Conservation (phyloP, 352 stramenopile genomes). For the Thraustotheca clavata region DNA sequence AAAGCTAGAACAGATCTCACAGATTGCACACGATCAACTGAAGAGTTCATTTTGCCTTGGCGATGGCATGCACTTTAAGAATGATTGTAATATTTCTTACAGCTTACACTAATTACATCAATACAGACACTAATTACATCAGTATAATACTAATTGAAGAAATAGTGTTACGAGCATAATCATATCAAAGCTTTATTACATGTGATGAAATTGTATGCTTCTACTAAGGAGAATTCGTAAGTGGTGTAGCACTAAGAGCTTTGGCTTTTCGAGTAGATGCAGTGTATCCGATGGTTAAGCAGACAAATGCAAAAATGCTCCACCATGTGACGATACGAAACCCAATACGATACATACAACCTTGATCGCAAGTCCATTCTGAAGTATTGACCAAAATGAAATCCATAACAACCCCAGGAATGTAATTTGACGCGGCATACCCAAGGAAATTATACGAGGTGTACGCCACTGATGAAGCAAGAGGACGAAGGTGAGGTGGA, state of each 20-base stretch:
- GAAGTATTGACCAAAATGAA: constrained; percentile 44
- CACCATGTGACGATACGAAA: constrained; percentile 76
- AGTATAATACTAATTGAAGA: no score
- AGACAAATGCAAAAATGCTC: constrained; percentile 66
- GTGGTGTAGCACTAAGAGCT: neutral
- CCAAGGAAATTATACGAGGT: constrained; percentile 81
- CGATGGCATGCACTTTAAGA: no score
- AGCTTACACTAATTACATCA: no score
- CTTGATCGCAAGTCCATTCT: constrained; percentile 41
- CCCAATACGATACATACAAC: constrained; percentile 71
- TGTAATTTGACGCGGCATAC: constrained; percentile 77
- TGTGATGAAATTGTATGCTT: neutral
- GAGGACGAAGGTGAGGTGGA: constrained; percentile 44
- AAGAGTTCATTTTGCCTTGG: no score
- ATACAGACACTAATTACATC: no score
- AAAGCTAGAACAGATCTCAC: constrained; percentile 14
- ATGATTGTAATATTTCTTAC: no score
- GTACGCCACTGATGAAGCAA: constrained; percentile 73
- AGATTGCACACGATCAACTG: constrained; percentile 12
- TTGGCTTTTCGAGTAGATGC: constrained; percentile 4
- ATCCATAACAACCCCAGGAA: constrained; percentile 76
- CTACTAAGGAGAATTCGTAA: neutral
- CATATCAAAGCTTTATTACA: constrained; percentile 11
- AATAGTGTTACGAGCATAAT: no score
- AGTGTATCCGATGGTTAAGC: constrained; percentile 28